A percentile compares a stretch with the other conserved stretches of the same genome.
Conservation (phyloP, 371 early-diverging fungal genomes). For the Mortierella polycephala region DNA sequence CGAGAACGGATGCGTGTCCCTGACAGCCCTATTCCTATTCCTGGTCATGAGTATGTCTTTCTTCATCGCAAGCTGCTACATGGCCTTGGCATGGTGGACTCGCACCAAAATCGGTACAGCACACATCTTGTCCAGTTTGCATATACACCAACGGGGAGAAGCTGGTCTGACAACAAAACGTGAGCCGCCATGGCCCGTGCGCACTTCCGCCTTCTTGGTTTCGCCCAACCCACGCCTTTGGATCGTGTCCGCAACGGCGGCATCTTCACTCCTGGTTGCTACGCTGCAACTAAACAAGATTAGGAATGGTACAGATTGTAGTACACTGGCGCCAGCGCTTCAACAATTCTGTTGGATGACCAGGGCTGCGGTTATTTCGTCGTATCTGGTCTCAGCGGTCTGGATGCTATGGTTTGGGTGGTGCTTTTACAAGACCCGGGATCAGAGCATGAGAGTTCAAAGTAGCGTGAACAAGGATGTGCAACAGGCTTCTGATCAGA, state of each 20-base stretch:
- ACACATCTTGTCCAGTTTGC: neutral
- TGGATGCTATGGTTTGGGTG: constrained; percentile 27
- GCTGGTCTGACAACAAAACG: neutral
- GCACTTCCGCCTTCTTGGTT: constrained; percentile 1
- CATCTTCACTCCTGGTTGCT: constrained; percentile 6
- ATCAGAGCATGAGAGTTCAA: neutral
- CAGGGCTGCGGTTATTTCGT: constrained; percentile 15
- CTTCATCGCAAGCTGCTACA: constrained; percentile 14
- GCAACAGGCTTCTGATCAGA: neutral
- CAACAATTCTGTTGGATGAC: constrained; percentile 26
- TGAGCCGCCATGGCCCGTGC: neutral
- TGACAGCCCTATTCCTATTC: constrained; percentile 23
- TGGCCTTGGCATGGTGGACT: constrained; percentile 32
- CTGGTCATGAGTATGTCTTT: constrained; percentile 17
- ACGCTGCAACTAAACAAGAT: constrained; percentile 18
- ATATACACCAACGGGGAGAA: neutral
- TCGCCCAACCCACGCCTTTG: constrained; percentile 20
- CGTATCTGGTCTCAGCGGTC: neutral
- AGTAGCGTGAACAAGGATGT: neutral
- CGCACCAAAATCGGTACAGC: constrained; percentile 10
- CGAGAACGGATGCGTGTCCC: constrained; percentile 6
- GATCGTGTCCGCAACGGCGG: constrained; percentile 4
- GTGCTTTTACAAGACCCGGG: constrained; percentile 7
- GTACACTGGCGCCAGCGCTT: neutral
- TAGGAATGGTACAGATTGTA: constrained; percentile 10